A percentile compares a stretch with the other conserved stretches of the same genome.
These are phyloP conservation scores for Corinectria fuckeliana DNA, from an alignment of 2,329 filamentous ascomycete genomes.

Conservation along the genomic window DNA sequence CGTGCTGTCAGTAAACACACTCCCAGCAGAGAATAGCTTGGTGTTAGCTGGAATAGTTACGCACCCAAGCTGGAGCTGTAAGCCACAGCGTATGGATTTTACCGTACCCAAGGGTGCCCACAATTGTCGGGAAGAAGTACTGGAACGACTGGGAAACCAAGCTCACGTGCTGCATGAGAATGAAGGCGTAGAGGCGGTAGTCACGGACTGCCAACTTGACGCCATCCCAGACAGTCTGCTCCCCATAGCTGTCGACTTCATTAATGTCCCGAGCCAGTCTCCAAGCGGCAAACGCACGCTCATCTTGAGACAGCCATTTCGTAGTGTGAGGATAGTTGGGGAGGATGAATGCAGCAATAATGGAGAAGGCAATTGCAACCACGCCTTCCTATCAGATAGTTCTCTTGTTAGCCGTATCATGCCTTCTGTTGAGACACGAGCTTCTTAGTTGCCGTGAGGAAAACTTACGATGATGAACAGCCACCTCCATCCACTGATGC, in stretches of 20 bases:
- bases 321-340: slow-evolving; percentile 62
- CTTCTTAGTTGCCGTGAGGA: not conserved
- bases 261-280: slow-evolving; percentile 56
- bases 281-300: slow-evolving; percentile 59
- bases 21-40: not conserved
- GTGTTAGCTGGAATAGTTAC: slow-evolving; percentile 36
- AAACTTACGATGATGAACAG: slow-evolving; percentile 64
- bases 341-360: slow-evolving; percentile 46
- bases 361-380: slow-evolving; percentile 47
- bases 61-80: slow-evolving; percentile 63
- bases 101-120: slow-evolving; percentile 65
- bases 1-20: not conserved
- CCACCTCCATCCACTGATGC: slow-evolving; percentile 69
- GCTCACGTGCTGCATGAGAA: slow-evolving; percentile 60
- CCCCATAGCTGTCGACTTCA: slow-evolving; percentile 49
- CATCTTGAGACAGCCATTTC: slow-evolving; percentile 57
- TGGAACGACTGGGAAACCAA: slow-evolving; percentile 63
- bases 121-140: slow-evolving; percentile 71
- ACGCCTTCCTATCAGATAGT: slow-evolving; percentile 44
- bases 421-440: not conserved
- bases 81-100: slow-evolving; percentile 61
- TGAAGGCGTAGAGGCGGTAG: slow-evolving; percentile 59
- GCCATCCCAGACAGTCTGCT: slow-evolving; percentile 50
- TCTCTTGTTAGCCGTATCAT: not conserved
- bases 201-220: slow-evolving; percentile 56